A percentile compares a stretch with the other conserved stretches of the same genome.
Evolutionary conservation across 2,329 filamentous ascomycete genomes (phyloP).

Genomic region (Fusarium floridanum): DNA sequence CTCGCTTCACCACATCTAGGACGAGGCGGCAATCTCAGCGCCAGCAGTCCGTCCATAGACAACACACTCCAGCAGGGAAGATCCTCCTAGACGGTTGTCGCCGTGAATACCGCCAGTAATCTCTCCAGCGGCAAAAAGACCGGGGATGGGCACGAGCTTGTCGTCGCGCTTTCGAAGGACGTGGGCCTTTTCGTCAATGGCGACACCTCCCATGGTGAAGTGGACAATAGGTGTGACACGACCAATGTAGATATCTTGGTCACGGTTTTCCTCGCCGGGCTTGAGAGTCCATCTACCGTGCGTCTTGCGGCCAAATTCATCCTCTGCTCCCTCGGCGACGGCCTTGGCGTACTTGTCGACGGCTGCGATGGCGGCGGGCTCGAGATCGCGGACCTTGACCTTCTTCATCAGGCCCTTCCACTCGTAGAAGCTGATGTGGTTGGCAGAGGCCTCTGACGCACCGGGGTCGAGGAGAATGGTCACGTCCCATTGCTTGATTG

Average conservation of each 20-base stretch:
- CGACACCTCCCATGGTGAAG: constrained; percentile 76
- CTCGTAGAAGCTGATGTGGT: constrained; percentile 72
- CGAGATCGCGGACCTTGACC: constrained; percentile 65
- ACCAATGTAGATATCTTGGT: constrained; percentile 69
- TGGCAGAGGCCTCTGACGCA: constrained; percentile 62
- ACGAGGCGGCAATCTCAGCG: constrained; percentile 30
- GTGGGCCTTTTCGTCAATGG: constrained; percentile 66
- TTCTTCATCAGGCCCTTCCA: constrained; percentile 73
- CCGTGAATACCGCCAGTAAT: constrained; percentile 75
- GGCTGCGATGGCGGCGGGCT: constrained; percentile 53
- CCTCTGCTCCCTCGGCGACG: constrained; percentile 55
- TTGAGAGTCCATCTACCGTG: constrained; percentile 69
- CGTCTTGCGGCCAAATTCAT: constrained; percentile 61
- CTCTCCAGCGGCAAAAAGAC: constrained; percentile 74
- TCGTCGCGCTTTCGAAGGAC: constrained; percentile 58
- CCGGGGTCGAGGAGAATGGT: constrained; percentile 71
- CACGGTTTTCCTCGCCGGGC: constrained; percentile 57
- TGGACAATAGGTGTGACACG: constrained; percentile 73
- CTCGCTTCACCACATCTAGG: constrained; percentile 1
- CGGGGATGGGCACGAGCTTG: constrained; percentile 60
- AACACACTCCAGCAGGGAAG: constrained; percentile 72
- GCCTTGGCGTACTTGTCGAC: constrained; percentile 64
- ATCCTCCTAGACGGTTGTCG: constrained; percentile 72
- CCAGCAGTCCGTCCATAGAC: constrained; percentile 73
- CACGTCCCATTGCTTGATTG: constrained; percentile 68